A percentile compares a stretch with the other conserved stretches of the same genome.
Conservation (phyloP, 352 stramenopile genomes). For the Lagenidium giganteum region DNA sequence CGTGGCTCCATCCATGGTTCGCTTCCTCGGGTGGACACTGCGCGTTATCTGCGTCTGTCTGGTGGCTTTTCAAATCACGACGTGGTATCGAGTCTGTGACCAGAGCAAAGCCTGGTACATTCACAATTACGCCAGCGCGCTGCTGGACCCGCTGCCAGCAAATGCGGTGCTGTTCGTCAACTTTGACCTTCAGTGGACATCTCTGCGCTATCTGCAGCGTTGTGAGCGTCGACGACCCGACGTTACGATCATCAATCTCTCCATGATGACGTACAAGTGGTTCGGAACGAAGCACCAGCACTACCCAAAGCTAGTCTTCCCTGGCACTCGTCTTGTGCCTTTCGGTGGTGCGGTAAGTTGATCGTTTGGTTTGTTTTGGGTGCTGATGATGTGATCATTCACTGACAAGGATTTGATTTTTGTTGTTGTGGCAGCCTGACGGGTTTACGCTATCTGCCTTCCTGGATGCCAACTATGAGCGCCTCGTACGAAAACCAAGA, state of each 20-base stretch:
- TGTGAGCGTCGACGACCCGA: constrained; percentile 76
- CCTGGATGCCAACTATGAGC: constrained; percentile 33
- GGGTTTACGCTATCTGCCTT: constrained; percentile 42
- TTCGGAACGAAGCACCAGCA: constrained; percentile 62
- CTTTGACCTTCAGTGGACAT: constrained; percentile 92
- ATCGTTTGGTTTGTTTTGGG: background rate
- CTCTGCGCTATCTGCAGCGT: constrained; percentile 86
- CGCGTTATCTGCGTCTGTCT: constrained; percentile 15
- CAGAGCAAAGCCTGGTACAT: constrained; percentile 70
- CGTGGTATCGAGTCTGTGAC: constrained; percentile 40
- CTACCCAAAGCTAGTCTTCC: constrained; percentile 69
- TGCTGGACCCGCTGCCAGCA: constrained; percentile 80
- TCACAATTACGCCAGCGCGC: constrained; percentile 72
- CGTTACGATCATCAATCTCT: constrained; percentile 84
- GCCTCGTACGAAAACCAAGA: background rate
- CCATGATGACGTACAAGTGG: constrained; percentile 89
- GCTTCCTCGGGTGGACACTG: too few species aligned
- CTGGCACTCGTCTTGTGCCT: constrained; percentile 35
- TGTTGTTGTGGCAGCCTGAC: constrained; percentile 20
- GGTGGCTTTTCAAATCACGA: constrained; percentile 22
- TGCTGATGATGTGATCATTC: background rate
- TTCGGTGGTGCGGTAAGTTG: constrained; percentile 25
- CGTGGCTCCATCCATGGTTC: too few species aligned
- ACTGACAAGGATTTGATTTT: too few species aligned
- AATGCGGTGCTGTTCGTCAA: constrained; percentile 87